Evolutionary conservation across 129 eudicot species (phyloP).

Genomic region (Flaveria trinervia): DNA sequence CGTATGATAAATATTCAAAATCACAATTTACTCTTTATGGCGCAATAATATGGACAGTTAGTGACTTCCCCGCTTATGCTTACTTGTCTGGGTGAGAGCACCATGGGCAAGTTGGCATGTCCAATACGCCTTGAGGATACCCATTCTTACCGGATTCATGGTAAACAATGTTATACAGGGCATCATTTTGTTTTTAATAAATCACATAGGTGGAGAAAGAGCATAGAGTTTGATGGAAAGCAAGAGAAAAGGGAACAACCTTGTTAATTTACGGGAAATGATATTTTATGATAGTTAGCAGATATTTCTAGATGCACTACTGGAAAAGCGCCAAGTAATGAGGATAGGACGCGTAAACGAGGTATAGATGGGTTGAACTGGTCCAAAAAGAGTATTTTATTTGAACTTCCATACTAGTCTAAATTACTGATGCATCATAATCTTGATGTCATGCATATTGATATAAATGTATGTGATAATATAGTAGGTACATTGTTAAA

Average conservation of each 20-base stretch:
- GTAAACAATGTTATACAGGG: conserved; percentile 11
- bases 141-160: conserved; percentile 12
- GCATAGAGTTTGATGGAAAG: conserved; percentile 12
- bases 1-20: too few relatives aligned
- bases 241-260: conserved; percentile 19
- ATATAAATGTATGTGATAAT: conserved; percentile 23
- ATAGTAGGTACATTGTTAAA: conserved; percentile 20
- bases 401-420: conserved; percentile 8
- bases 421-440: conserved; percentile 2
- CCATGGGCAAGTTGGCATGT: conserved; percentile 17
- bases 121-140: conserved; percentile 14
- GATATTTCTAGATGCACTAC: not conserved
- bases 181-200: not conserved
- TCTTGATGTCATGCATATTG: conserved; percentile 19
- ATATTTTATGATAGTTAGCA: not conserved
- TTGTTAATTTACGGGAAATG: conserved; percentile 3
- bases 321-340: not conserved
- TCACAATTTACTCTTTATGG: too few relatives aligned
- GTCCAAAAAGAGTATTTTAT: not conserved
- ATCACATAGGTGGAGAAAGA: conserved; percentile 1
- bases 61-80: conserved; percentile 23
- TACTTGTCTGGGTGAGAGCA: conserved; percentile 12
- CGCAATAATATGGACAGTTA: not conserved
- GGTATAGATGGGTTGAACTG: not conserved
- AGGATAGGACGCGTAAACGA: conserved; percentile 14